Evolutionary conservation across 1,139 yeast genomes (phyloP), one percentile per base, ranked within the genome.

Genomic region (Tardiomyces blankii): DNA sequence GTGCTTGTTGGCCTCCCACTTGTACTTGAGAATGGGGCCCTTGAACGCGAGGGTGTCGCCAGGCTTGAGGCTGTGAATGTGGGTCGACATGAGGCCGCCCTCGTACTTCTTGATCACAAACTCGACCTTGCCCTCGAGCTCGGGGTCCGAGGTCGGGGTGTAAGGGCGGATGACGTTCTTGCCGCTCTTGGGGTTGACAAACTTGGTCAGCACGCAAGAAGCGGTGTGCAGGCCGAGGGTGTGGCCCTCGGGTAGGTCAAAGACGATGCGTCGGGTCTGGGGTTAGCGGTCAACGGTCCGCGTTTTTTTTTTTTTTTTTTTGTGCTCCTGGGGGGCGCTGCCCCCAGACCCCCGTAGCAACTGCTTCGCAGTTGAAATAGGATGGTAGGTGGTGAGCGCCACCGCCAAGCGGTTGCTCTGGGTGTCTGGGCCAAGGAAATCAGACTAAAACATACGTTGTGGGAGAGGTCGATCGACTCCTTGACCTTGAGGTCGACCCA

Each of bases 21-120:
- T 79, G 87, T 93, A 89, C 74, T 93, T 93, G 58, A 76, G 74
- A 59, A 88, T 77, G 55, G 98, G 98, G 39, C 98, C 99, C 73
- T 88, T 89, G 75, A 93, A 85, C 11, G 95, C 72, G 51, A 93
- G 75, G 44, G 89, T 77, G 59, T 93, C 97, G 58, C 82, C 78
- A 48, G 76, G 79, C 67, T 83, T 80, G 66, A 91, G 77, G 49
- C 69, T 69, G 63, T 74, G 78, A 49, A 88, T 68, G 67, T 87
- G 94, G 59, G 73, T 71, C 45, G 94, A 78, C 80, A 89, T 82
- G 69, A 85, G 83, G 58, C 97, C 97, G 42, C 66, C 68, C 44
- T 80, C 84, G 70, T 93, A 93, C 53, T 74, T 78, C 75, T 93
- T 93, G 65, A 93, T 73, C 51, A 89, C 77, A 56, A 93, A 77